Conservation (phyloP, 2,329 filamentous ascomycete genomes). For the Fusarium virguliforme region DNA sequence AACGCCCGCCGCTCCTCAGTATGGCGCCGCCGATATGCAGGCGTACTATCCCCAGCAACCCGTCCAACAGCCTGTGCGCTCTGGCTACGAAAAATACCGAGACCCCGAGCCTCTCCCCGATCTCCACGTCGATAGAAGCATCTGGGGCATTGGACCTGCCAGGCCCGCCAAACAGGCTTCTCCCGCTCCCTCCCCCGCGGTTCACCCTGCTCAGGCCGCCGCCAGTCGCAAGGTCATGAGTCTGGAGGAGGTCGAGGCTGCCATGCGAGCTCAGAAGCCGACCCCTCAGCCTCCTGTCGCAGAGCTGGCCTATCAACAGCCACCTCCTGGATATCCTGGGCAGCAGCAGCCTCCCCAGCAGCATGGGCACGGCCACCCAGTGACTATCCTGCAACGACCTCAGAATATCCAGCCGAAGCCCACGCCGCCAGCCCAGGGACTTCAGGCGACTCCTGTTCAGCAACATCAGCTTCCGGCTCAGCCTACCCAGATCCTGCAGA, state of each 20-base stretch:
- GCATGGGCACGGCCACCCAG: slow-evolving; percentile 63
- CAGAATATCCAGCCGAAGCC: slow-evolving; percentile 61
- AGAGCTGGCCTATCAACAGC: slow-evolving; percentile 53
- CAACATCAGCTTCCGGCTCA: slow-evolving; percentile 64
- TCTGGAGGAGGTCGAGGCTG: slow-evolving; percentile 95
- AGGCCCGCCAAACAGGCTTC: slow-evolving; percentile 59
- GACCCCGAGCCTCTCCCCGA: slow-evolving; percentile 89
- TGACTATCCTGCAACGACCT: slow-evolving; percentile 71
- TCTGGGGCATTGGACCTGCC: slow-evolving; percentile 84
- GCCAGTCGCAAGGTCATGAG: slow-evolving; percentile 87
- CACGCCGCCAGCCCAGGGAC: slow-evolving; percentile 56
- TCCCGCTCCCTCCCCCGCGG: slow-evolving; percentile 47
- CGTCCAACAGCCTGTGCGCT: slow-evolving; percentile 75
- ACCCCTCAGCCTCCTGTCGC: slow-evolving; percentile 53
- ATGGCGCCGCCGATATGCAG: slow-evolving; percentile 58
- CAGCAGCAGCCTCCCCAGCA: slow-evolving; percentile 55
- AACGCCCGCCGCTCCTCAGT: slow-evolving; percentile 56
- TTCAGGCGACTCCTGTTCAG: slow-evolving; percentile 51
- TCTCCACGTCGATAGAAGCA: slow-evolving; percentile 90
- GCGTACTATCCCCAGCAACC: slow-evolving; percentile 45
- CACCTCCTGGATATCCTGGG: slow-evolving; percentile 46
- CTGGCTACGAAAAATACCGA: slow-evolving; percentile 93
- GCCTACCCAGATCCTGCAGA: slow-evolving; percentile 85
- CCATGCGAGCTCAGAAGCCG: slow-evolving; percentile 81
- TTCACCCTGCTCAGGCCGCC: slow-evolving; percentile 45